Evolutionary conservation across 2,329 filamentous ascomycete species (phyloP).

Genomic region (Aspergillus quadricinctus): DNA sequence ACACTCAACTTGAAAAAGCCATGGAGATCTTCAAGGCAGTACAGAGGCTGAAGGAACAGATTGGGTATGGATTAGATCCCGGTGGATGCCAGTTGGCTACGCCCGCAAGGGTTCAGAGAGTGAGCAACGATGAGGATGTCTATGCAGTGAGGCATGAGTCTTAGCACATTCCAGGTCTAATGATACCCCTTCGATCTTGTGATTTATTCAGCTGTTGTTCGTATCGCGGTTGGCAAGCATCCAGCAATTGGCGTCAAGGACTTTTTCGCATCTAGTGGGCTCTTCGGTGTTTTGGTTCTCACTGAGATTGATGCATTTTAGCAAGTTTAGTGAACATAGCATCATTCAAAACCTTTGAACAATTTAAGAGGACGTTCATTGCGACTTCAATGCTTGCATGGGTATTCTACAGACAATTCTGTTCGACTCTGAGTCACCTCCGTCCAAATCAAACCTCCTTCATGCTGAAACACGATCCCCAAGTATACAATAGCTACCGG

Average conservation of each 20-base stretch:
- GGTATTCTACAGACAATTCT: too few relatives aligned
- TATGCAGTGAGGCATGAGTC: slow-evolving; percentile 27
- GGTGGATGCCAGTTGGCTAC: slow-evolving; percentile 52
- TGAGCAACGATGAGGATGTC: slow-evolving; percentile 49
- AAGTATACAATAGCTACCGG: slow-evolving; percentile 5
- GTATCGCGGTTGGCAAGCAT: not conserved
- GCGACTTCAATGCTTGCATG: not conserved
- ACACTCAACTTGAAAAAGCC: slow-evolving; percentile 44
- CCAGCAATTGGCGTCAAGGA: not conserved
- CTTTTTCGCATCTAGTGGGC: not conserved
- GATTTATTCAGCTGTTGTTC: not conserved
- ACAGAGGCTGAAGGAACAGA: slow-evolving; percentile 45
- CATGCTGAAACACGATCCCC: not conserved
- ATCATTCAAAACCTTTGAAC: not conserved
- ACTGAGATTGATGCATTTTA: not conserved
- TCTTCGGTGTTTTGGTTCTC: not conserved
- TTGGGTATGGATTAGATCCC: slow-evolving; percentile 52
- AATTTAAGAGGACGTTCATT: not conserved
- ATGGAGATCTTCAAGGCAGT: slow-evolving; percentile 43
- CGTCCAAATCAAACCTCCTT: not conserved
- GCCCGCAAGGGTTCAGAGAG: slow-evolving; percentile 45
- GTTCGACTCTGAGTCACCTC: too few relatives aligned
- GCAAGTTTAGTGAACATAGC: not conserved
- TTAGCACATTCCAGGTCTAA: not conserved
- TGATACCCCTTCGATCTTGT: slow-evolving; percentile 1